Evolutionary conservation across 805 yeast species (phyloP).

Genomic region (Yarrowia sp.): DNA sequence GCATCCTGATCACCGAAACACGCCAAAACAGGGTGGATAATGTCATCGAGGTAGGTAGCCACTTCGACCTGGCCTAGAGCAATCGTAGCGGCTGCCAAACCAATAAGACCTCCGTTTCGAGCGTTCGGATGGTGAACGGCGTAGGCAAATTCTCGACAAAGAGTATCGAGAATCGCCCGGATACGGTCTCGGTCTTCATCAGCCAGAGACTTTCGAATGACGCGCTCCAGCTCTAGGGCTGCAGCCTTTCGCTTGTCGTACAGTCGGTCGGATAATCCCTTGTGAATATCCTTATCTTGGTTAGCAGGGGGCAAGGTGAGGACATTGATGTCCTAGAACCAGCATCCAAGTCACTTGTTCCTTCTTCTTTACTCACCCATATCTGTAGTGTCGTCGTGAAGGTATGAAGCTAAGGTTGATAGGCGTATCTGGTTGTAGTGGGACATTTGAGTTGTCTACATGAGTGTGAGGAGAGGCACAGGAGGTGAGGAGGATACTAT

Average conservation of each 20-base stretch:
- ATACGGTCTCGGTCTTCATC: constrained; percentile 67
- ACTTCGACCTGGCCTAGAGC: constrained; percentile 86
- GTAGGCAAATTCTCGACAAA: constrained; percentile 78
- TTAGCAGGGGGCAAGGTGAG: not conserved
- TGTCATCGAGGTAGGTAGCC: constrained; percentile 80
- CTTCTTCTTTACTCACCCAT: constrained; percentile 22
- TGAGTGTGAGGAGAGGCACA: not conserved
- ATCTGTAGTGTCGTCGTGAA: constrained; percentile 9
- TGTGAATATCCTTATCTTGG: constrained; percentile 66
- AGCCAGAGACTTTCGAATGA: constrained; percentile 71
- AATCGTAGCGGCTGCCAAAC: constrained; percentile 93
- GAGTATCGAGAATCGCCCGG: constrained; percentile 68
- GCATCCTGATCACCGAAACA: constrained; percentile 98
- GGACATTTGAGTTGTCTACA: constrained; percentile 26
- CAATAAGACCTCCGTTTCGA: constrained; percentile 94
- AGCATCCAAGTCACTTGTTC: no score
- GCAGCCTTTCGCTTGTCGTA: constrained; percentile 81
- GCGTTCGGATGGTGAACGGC: constrained; percentile 86
- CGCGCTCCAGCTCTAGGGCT: constrained; percentile 69
- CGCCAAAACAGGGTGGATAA: constrained; percentile 90
- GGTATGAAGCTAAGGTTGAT: constrained; percentile 30
- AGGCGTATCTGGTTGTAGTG: constrained; percentile 14
- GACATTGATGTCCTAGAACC: not conserved
- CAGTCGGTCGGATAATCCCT: constrained; percentile 74
- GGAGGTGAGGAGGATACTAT: not conserved